Percentiles rank a stretch among this genome's conserved stretches.
phyloP scores from a whole-genome alignment of 768 basidiomycete species.

The Pleurotus platypus region DNA sequence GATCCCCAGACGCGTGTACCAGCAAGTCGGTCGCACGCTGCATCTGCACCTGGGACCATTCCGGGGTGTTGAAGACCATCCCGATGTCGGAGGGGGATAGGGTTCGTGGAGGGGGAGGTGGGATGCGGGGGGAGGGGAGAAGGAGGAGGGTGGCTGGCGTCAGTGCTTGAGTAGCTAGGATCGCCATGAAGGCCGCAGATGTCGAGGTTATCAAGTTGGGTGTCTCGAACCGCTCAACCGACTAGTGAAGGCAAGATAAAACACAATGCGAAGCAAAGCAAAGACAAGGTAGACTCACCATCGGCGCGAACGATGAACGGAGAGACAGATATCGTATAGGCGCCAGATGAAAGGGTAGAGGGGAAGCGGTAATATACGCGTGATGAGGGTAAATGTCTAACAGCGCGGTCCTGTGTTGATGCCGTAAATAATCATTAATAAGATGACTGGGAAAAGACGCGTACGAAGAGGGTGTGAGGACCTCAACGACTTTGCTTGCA shows the following conservation, averaged over 20 bases:
- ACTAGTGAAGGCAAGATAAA: slow-evolving; percentile 16
- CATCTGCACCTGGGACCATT: slow-evolving; percentile 33
- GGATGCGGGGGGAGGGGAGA: slow-evolving; percentile 43
- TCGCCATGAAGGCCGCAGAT: slow-evolving; percentile 49
- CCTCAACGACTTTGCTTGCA: slow-evolving; percentile 35
- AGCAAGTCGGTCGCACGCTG: slow-evolving; percentile 31
- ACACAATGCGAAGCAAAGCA: slow-evolving; percentile 1
- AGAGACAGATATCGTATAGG: slow-evolving; percentile 53
- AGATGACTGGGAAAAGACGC: not conserved
- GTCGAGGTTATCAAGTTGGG: slow-evolving; percentile 57
- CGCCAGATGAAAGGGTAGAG: slow-evolving; percentile 34
- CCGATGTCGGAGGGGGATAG: slow-evolving; percentile 30
- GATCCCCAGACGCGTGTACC: slow-evolving; percentile 29
- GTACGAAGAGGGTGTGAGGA: slow-evolving; percentile 45
- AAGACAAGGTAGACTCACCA: slow-evolving; percentile 15
- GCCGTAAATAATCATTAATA: not conserved
- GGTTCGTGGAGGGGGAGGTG: slow-evolving; percentile 35
- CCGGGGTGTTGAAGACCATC: slow-evolving; percentile 25
- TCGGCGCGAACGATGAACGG: slow-evolving; percentile 6
- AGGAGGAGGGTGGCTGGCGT: slow-evolving; percentile 34
- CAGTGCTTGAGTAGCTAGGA: slow-evolving; percentile 19
- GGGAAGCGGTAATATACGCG: slow-evolving; percentile 38
- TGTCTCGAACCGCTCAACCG: slow-evolving; percentile 39
- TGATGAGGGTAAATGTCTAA: slow-evolving; percentile 52
- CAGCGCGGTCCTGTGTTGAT: slow-evolving; percentile 37